Conservation (phyloP, 768 basidiomycete species). For the Crepidotus variabilis region DNA sequence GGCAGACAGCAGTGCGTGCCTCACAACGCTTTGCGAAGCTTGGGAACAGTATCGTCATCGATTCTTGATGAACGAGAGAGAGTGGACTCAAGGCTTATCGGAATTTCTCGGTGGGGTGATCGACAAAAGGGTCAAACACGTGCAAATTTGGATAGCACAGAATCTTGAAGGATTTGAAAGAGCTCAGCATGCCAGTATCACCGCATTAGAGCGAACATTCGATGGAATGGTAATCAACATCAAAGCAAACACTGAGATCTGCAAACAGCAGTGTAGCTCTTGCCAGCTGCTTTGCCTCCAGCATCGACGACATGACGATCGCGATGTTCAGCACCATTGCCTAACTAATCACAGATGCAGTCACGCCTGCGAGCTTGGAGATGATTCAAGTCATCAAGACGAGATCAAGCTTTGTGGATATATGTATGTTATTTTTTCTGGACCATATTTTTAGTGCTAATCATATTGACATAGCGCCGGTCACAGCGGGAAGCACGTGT, state of each 20-base stretch:
- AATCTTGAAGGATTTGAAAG: slow-evolving; percentile 47
- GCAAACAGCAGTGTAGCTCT: slow-evolving; percentile 39
- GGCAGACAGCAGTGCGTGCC: no score
- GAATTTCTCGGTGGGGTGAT: slow-evolving; percentile 34
- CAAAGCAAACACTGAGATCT: slow-evolving; percentile 42
- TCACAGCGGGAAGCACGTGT: slow-evolving; percentile 55
- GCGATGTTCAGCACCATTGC: slow-evolving; percentile 48
- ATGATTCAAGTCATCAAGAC: slow-evolving; percentile 26
- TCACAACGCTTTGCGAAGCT: slow-evolving; percentile 19
- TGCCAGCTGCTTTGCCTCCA: slow-evolving; percentile 51
- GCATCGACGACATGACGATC: slow-evolving; percentile 39
- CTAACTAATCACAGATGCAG: slow-evolving; percentile 44
- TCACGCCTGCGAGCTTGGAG: slow-evolving; percentile 38
- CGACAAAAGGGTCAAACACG: slow-evolving; percentile 41
- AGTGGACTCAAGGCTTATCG: slow-evolving; percentile 38
- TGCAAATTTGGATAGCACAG: slow-evolving; percentile 45
- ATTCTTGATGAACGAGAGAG: slow-evolving; percentile 30
- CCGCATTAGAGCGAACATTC: slow-evolving; percentile 39
- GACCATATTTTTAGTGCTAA: not conserved
- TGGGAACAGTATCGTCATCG: slow-evolving; percentile 32
- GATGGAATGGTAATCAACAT: slow-evolving; percentile 42
- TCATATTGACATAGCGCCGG: no score
- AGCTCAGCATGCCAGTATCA: slow-evolving; percentile 36
- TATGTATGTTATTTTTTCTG: slow-evolving; percentile 30
- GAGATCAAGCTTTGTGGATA: slow-evolving; percentile 37